Conservation (phyloP, 805 yeast genomes). For the Zygoascus ofunaensis region DNA sequence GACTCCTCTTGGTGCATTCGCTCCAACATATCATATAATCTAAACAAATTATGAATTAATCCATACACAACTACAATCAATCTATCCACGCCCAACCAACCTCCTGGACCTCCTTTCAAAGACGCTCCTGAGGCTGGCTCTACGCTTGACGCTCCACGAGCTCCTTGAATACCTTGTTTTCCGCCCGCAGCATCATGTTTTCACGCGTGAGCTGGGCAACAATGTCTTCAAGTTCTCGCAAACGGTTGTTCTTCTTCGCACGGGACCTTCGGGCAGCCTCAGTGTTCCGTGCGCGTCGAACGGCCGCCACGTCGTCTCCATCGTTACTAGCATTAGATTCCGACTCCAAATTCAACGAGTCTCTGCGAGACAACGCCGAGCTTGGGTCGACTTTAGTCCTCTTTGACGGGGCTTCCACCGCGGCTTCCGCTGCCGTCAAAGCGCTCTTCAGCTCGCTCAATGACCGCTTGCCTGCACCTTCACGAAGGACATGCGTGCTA, state of each 20-base stretch:
- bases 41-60: no score
- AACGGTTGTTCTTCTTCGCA: constrained; percentile 83
- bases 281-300: constrained; percentile 81
- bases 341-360: constrained; percentile 39
- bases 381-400: not conserved
- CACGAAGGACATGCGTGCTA: not conserved
- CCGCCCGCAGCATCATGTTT: constrained; percentile 49
- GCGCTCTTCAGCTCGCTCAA: not conserved
- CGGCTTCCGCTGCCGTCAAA: not conserved
- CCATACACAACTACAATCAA: no score
- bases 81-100: no score
- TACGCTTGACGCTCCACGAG: no score
- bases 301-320: constrained; percentile 50
- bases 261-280: constrained; percentile 94
- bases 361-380: not conserved
- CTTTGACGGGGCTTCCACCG: not conserved
- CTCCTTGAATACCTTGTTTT: constrained; percentile 31
- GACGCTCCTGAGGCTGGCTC: no score
- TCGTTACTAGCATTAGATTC: constrained; percentile 51
- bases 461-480: not conserved
- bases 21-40: no score
- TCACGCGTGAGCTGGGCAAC: constrained; percentile 54
- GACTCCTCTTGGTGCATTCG: no score
- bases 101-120: no score
- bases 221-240: constrained; percentile 69